Evolutionary conservation across 495 filamentous ascomycete genomes (phyloP).

Genomic region (Durotheca rogersii): DNA sequence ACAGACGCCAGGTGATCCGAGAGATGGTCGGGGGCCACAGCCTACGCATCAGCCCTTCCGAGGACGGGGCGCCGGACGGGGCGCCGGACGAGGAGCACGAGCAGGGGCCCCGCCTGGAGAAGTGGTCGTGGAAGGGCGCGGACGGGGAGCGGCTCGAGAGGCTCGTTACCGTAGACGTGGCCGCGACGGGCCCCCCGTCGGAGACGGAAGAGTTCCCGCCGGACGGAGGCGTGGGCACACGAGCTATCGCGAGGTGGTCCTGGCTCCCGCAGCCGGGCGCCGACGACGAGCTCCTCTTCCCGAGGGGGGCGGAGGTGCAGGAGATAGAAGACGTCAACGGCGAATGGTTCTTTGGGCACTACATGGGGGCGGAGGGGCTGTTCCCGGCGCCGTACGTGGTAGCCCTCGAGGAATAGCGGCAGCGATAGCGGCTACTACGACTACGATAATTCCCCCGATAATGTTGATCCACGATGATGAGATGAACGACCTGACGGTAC

Average conservation of each 20-base stretch:
- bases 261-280: slow-evolving; percentile 65
- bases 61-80: slow-evolving; percentile 15
- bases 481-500: background rate
- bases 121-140: slow-evolving; percentile 34
- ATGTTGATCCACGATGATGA: background rate
- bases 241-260: slow-evolving; percentile 65
- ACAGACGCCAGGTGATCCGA: slow-evolving; percentile 58
- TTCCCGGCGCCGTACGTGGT: slow-evolving; percentile 74
- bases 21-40: slow-evolving; percentile 72
- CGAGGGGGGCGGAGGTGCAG: slow-evolving; percentile 73
- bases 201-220: slow-evolving; percentile 59
- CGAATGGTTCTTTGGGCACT: slow-evolving; percentile 81
- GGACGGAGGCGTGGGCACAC: slow-evolving; percentile 64
- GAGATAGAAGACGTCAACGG: slow-evolving; percentile 83
- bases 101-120: slow-evolving; percentile 22
- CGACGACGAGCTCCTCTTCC: slow-evolving; percentile 77
- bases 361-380: slow-evolving; percentile 71
- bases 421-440: background rate
- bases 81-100: slow-evolving; percentile 23
- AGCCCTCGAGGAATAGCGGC: slow-evolving; percentile 32
- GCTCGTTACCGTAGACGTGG: slow-evolving; percentile 36
- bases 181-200: slow-evolving; percentile 23
- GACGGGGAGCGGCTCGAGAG: slow-evolving; percentile 32
- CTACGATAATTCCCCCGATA: slow-evolving; percentile 1
- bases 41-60: slow-evolving; percentile 56